Evolutionary conservation across 805 yeast genomes (phyloP).

Genomic region (Wickerhamomyces rabaulensis): DNA sequence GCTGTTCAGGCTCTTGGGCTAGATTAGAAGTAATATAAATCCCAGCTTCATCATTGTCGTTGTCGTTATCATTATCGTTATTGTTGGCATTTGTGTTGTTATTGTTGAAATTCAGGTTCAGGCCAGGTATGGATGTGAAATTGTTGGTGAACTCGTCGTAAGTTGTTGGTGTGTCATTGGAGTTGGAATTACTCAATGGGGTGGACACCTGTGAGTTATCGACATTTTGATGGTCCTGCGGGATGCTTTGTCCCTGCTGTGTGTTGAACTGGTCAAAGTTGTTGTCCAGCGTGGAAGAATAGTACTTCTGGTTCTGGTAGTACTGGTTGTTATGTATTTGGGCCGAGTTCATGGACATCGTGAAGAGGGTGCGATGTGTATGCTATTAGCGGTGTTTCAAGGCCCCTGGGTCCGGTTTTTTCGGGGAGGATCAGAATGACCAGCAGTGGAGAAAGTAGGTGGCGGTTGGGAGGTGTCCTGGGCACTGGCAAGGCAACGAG

Average conservation of each 20-base stretch:
- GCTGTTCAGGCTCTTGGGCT: conserved; percentile 14
- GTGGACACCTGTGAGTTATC: not conserved
- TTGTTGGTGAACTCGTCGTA: conserved; percentile 16
- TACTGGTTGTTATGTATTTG: conserved; percentile 13
- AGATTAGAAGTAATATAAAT: not conserved
- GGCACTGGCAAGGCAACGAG: no score
- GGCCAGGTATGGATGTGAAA: conserved; percentile 17
- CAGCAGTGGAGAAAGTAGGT: no score
- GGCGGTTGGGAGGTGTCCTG: no score
- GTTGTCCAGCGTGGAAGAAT: conserved; percentile 14
- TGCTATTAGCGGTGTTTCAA: no score
- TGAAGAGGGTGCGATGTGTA: not conserved
- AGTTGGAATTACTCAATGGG: not conserved
- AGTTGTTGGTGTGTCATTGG: conserved; percentile 1
- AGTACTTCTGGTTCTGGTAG: conserved; percentile 16
- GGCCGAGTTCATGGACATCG: conserved; percentile 21
- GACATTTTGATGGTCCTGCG: not conserved
- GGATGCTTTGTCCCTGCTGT: conserved; percentile 2
- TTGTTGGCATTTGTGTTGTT: conserved; percentile 1
- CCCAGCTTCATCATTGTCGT: not conserved
- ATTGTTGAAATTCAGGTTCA: conserved; percentile 6
- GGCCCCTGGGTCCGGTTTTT: not conserved
- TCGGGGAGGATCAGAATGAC: no score
- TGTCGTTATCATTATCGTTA: conserved; percentile 3
- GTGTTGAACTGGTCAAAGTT: conserved; percentile 13